A percentile compares a stretch with the other conserved stretches of the same genome.
Conservation (phyloP, 2,329 filamentous ascomycete genomes). For the Drechslera avenae region DNA sequence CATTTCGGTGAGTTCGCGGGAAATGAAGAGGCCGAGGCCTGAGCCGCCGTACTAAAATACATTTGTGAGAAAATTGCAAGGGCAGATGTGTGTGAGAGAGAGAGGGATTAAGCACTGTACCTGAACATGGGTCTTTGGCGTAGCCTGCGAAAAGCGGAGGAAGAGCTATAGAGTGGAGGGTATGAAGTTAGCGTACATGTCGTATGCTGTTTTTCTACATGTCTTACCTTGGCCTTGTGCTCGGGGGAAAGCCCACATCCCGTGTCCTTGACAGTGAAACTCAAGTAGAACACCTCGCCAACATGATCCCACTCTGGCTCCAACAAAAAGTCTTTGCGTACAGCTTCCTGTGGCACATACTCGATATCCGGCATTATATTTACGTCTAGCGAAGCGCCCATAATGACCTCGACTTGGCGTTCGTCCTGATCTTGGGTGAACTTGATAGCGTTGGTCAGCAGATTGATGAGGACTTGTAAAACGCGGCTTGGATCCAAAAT, state of each 20-base stretch:
- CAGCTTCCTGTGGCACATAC: constrained; percentile 11
- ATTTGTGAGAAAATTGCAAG: constrained; percentile 7
- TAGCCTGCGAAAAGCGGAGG: constrained; percentile 32
- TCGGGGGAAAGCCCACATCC: constrained; percentile 14
- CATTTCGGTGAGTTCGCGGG: constrained; percentile 31
- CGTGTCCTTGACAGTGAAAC: constrained; percentile 12
- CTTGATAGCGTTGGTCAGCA: constrained; percentile 43
- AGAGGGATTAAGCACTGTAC: constrained; percentile 2
- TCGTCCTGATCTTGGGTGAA: constrained; percentile 26
- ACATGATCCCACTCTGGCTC: constrained; percentile 6
- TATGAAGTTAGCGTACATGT: too few relatives aligned
- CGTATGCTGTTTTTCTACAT: too few relatives aligned
- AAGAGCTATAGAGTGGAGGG: constrained; percentile 16
- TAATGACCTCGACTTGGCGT: constrained; percentile 10
- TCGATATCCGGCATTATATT: constrained; percentile 3
- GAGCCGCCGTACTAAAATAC: constrained; percentile 26
- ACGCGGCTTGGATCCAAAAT: constrained; percentile 22
- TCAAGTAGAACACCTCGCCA: constrained; percentile 15
- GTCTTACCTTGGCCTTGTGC: constrained; percentile 6
- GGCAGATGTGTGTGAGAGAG: constrained; percentile 7
- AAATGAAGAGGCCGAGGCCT: constrained; percentile 32
- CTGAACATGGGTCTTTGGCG: constrained; percentile 30
- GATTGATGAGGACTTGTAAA: constrained; percentile 36
- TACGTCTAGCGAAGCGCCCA: constrained; percentile 9
- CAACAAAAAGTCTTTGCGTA: background rate